Conservation (phyloP, 2,329 filamentous ascomycete genomes). For the Parasarocladium wereldwijsianum region DNA sequence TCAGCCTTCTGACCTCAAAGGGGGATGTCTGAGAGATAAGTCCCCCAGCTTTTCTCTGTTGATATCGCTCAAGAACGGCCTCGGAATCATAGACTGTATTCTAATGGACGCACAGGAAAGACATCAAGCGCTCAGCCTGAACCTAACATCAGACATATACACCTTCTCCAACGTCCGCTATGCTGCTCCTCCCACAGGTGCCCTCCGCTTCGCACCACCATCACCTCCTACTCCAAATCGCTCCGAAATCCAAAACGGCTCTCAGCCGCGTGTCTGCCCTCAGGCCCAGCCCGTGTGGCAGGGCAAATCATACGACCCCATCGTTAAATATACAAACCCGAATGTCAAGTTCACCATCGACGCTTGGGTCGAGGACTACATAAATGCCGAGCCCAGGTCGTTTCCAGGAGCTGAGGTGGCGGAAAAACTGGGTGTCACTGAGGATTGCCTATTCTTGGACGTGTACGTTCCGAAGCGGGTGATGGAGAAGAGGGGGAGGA, state of each 20-base stretch:
- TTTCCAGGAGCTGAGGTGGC: background rate
- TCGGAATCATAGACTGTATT: too few relatives aligned
- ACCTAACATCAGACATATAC: slow-evolving; percentile 7
- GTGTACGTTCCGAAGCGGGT: slow-evolving; percentile 21
- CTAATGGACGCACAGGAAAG: too few relatives aligned
- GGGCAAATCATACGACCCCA: slow-evolving; percentile 1
- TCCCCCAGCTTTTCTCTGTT: too few relatives aligned
- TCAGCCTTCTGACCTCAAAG: too few relatives aligned
- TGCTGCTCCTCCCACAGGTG: slow-evolving; percentile 8
- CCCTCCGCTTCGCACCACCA: slow-evolving; percentile 10
- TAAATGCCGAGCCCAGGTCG: background rate
- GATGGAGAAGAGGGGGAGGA: slow-evolving; percentile 10
- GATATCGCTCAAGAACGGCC: too few relatives aligned
- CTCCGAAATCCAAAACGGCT: slow-evolving; percentile 6
- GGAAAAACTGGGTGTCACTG: slow-evolving; percentile 9
- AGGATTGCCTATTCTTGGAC: slow-evolving; percentile 27
- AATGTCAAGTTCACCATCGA: slow-evolving; percentile 3
- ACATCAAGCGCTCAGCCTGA: slow-evolving; percentile 6
- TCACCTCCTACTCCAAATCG: slow-evolving; percentile 5
- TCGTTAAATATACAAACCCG: slow-evolving; percentile 5
- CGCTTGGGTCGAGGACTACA: slow-evolving; percentile 3
- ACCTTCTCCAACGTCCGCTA: slow-evolving; percentile 13
- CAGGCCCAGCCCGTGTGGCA: slow-evolving; percentile 6
- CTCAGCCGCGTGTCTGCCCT: slow-evolving; percentile 8
- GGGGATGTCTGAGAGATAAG: too few relatives aligned